Base-by-base conservation (phyloP, 768 basidiomycete genomes). In the Clathrus columnatus region DNA sequence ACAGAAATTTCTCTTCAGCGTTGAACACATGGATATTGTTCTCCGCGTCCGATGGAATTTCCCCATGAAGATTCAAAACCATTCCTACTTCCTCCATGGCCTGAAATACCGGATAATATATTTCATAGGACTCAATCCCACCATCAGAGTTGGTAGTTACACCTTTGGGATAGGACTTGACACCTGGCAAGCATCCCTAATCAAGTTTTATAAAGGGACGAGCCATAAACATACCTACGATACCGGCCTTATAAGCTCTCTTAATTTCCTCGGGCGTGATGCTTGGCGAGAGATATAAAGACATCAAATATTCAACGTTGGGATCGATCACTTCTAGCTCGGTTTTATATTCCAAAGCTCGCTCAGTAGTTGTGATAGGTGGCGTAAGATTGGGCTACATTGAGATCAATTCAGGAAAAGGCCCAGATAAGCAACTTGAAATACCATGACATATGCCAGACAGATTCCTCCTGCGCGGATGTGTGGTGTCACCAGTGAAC, bases 71-170 rank as follows among this genome's bases (percentile, higher is more conserved):
- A 71, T 98, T 98, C 43, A 99, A 77, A 18, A 98, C 93, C 82
- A 99, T 85, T 64, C 84, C 89, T 24, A 82, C 85, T 64, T 89
- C 83, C 71, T 97, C 83, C 94, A 98, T 97, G 32, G 84, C 88
- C 62, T 82, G 83, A 66, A 99, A 98, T 28, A 96, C 81, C 18
- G 87, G 85, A 69, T 97, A 96, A 67, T 95, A 99, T 1, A 80
- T 76, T 62, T 89, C 88, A 62, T 98, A 98, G 14, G 91, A 91
- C 68, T 98, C 95, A 61, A 98, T 95, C 6, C 96, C 96, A 29
- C 89, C 84, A 56, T 93, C 91, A 11, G 91, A 94, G 68, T 97
- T 95, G 30, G 96, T 99, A 21, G 96, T 99, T 3, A 99, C 95
- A 8, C 96, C 96, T 58, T 90, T 78, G 48, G 96, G 96, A 68